These are phyloP conservation scores for Pyrenopolyporus hunteri DNA, from an alignment of 495 filamentous ascomycete species.

Conservation along the genomic window DNA sequence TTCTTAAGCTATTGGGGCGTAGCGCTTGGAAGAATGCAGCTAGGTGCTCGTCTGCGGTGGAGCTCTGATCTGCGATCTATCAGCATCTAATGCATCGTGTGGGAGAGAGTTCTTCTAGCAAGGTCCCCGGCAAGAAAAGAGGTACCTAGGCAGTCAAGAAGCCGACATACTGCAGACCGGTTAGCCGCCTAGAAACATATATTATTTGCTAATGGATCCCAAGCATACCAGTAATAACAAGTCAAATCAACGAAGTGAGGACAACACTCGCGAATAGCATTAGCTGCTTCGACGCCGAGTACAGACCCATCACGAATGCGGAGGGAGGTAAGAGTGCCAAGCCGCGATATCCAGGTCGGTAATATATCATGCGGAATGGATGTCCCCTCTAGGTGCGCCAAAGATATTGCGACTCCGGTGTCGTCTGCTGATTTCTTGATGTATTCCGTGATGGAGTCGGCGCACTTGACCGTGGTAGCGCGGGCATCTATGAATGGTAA, in stretches of 20 bases:
- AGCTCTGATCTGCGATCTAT: slow-evolving; percentile 27
- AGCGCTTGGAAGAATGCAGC: slow-evolving; percentile 64
- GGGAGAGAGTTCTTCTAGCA: not conserved
- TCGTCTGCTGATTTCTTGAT: slow-evolving; percentile 44
- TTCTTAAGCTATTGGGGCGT: slow-evolving; percentile 61
- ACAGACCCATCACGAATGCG: slow-evolving; percentile 63
- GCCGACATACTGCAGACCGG: slow-evolving; percentile 12
- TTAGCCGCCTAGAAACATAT: not conserved
- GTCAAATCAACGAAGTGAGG: slow-evolving; percentile 65
- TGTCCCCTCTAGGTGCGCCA: slow-evolving; percentile 56
- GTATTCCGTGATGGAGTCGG: slow-evolving; percentile 42
- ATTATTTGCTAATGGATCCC: not conserved
- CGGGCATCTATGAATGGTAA: slow-evolving; percentile 17
- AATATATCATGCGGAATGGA: slow-evolving; percentile 41
- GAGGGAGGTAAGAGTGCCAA: slow-evolving; percentile 51
- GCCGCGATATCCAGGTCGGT: slow-evolving; percentile 43
- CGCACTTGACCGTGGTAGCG: slow-evolving; percentile 35
- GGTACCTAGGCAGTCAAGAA: not conserved
- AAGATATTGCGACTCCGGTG: slow-evolving; percentile 40
- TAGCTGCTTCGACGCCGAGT: slow-evolving; percentile 58
- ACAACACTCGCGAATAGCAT: slow-evolving; percentile 63
- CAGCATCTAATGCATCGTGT: not conserved
- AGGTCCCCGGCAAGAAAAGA: not conserved
- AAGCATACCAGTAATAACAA: slow-evolving; percentile 52
- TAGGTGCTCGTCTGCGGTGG: slow-evolving; percentile 59